A percentile compares a stretch with the other conserved stretches of the same genome.
Conservation (phyloP, 306 rosid species). For the Dicorynia guianensis region DNA sequence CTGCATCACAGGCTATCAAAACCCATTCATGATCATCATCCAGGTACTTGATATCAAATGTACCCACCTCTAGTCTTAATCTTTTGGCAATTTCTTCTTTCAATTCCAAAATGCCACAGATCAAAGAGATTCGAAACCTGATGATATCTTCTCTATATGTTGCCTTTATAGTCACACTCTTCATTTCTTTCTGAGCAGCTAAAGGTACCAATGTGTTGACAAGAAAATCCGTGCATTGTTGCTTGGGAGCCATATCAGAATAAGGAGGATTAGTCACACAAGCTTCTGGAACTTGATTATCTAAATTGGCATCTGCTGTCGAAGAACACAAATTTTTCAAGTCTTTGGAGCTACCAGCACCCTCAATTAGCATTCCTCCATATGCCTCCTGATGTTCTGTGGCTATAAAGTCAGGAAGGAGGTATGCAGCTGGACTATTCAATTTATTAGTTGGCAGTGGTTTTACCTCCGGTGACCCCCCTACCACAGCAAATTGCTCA, state of each 20-base stretch:
- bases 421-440: constrained; percentile 39
- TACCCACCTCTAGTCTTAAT: constrained; percentile 72
- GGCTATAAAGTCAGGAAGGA: constrained; percentile 43
- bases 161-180: constrained; percentile 72
- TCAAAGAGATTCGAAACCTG: constrained; percentile 66
- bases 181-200: constrained; percentile 54
- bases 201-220: constrained; percentile 41
- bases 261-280: constrained; percentile 54
- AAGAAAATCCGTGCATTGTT: constrained; percentile 49
- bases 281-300: constrained; percentile 68
- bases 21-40: constrained; percentile 92
- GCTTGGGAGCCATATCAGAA: constrained; percentile 58
- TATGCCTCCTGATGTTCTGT: constrained; percentile 69
- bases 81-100: constrained; percentile 76
- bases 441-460: constrained; percentile 46
- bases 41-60: constrained; percentile 78
- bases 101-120: constrained; percentile 59
- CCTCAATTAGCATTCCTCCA: constrained; percentile 71
- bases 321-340: constrained; percentile 80
- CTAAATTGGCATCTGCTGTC: constrained; percentile 64
- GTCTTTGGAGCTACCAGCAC: constrained; percentile 83
- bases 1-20: constrained; percentile 81
- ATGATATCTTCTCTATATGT: constrained; percentile 78
- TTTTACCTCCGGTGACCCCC: constrained; percentile 59
- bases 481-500: constrained; percentile 49